Percentiles rank a stretch among this genome's conserved stretches.
Conservation (phyloP, 805 yeast genomes). For the Kazachstania martiniae region DNA sequence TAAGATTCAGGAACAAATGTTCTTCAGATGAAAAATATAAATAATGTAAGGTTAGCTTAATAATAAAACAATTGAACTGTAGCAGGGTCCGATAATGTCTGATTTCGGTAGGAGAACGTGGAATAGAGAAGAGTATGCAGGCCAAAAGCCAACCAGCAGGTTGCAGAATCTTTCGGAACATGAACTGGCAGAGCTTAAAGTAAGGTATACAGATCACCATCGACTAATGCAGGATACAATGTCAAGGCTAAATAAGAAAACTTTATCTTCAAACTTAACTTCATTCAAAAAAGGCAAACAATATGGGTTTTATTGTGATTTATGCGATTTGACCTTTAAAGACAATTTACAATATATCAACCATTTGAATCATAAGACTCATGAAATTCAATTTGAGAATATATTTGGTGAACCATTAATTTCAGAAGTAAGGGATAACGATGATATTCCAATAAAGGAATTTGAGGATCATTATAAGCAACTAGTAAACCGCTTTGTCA, state of each 20-base stretch:
- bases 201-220: slow-evolving; percentile 17
- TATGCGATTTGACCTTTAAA: slow-evolving; percentile 70
- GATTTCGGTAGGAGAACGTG: slow-evolving; percentile 57
- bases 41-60: too few species aligned
- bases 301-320: slow-evolving; percentile 77
- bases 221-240: slow-evolving; percentile 17
- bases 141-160: slow-evolving; percentile 4
- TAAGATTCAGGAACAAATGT: too few species aligned
- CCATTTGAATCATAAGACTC: slow-evolving; percentile 72
- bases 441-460: slow-evolving; percentile 37
- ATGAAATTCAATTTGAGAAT: slow-evolving; percentile 34
- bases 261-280: slow-evolving; percentile 22
- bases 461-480: slow-evolving; percentile 33
- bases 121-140: slow-evolving; percentile 51
- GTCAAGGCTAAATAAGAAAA: slow-evolving; percentile 26
- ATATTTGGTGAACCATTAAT: slow-evolving; percentile 25
- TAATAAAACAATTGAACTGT: too few species aligned
- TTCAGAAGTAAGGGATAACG: slow-evolving; percentile 25
- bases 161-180: slow-evolving; percentile 15
- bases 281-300: slow-evolving; percentile 39
- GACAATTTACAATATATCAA: slow-evolving; percentile 76
- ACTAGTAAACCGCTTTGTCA: slow-evolving; percentile 27
- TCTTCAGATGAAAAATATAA: too few species aligned
- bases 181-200: slow-evolving; percentile 9
- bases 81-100: too few species aligned